Base-by-base conservation (phyloP, 371 early-diverging fungal species). In the Fennellomyces sp. region DNA sequence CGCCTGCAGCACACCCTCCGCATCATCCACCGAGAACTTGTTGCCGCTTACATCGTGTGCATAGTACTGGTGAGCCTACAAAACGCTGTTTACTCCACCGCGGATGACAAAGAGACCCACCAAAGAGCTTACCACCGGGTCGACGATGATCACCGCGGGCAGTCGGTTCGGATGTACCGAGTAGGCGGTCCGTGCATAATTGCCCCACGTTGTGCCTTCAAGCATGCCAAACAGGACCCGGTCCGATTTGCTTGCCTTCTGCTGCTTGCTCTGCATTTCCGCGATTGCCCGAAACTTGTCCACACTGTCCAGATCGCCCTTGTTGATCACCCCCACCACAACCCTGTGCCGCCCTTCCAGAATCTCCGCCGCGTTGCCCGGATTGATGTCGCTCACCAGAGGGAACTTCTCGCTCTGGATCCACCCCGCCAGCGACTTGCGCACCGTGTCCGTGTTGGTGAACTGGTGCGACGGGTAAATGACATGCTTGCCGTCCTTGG, bases 361-460 rank as follows among this genome's bases (percentile, higher is more conserved):
- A n/a, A 81, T 68, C 0, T 61, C 63, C 10, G 56, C 49, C 23
- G 73, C 69, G 45, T 78, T 81, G 19, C 39, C 61, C 8, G 76
- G 70, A 1, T 62, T 52, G 21, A 81, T 49, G 48, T 68, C 51
- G 19, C 60, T 69, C 8, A 78, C 69, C 3, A 76, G 52, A 2
- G 81, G 78, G 50, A 68, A 78, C 25, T 70, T 69, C 36, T 76
- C 76, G 21, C 52, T 60, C 26, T 76, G 65, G 8, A 81, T 68
- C 78, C 78, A 81, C 13, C 36, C 36, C 23, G 45, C 31, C 29
- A 81, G 52, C 13, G 65, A 27, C 30, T 65, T 54, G 17, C 61
- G 52, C 12, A 63, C 65, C 3, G 48, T 39, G 15, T 59, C 56
- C 2, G 60, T 74, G 39, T 75, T 65, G 13, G 27, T 41, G 41